These are phyloP conservation scores for Rhizopogon hawkerae DNA, from an alignment of 1,284 basidiomycete genomes.

Conservation along the genomic window DNA sequence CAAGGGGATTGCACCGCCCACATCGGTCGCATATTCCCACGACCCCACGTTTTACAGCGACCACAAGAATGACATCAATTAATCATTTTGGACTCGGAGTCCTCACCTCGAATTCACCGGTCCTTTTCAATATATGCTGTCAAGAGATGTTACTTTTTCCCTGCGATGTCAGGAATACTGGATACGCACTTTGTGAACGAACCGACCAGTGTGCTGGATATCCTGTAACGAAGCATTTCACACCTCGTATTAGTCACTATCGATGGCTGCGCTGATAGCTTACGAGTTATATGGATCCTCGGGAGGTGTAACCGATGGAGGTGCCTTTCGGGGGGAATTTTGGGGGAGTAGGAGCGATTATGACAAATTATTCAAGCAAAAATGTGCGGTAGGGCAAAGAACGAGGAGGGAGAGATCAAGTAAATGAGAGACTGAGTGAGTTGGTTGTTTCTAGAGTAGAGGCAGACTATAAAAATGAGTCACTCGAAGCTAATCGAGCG, in stretches of 20 bases:
- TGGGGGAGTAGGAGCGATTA: conserved; percentile 17
- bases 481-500: conserved; percentile 49
- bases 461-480: conserved; percentile 22
- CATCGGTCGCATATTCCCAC: conserved; percentile 32
- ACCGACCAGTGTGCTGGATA: neutral
- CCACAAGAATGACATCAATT: conserved; percentile 29
- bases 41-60: conserved; percentile 53
- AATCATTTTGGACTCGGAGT: neutral
- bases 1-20: conserved; percentile 7
- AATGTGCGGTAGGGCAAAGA: conserved; percentile 10
- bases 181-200: conserved; percentile 1
- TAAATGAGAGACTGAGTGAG: conserved; percentile 46
- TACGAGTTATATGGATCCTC: conserved; percentile 2
- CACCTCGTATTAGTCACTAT: conserved; percentile 7
- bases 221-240: neutral
- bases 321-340: neutral
- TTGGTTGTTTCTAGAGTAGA: conserved; percentile 16
- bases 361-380: conserved; percentile 11
- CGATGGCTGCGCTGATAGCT: conserved; percentile 14
- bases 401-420: conserved; percentile 25
- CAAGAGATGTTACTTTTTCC: neutral
- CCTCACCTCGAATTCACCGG: conserved; percentile 17
- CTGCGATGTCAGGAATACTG: neutral
- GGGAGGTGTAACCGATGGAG: neutral
- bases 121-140: neutral